These are phyloP conservation scores for Yamadazyma philogaea DNA, from an alignment of 805 yeast genomes.

Conservation along the genomic window DNA sequence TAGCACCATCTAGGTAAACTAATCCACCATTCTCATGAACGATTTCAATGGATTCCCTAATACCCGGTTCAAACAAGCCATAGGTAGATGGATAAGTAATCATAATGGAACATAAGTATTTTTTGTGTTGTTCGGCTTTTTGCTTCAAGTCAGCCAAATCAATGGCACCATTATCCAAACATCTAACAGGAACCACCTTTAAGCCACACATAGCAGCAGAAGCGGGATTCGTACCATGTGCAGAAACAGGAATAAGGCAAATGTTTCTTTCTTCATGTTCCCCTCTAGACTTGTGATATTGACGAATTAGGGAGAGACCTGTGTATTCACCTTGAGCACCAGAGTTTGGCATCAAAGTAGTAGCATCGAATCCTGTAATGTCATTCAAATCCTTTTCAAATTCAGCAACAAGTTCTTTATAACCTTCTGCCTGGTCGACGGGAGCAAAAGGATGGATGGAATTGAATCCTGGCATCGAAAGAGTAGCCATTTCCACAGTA, in stretches of 20 bases:
- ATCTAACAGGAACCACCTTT: slow-evolving; percentile 89
- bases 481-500: slow-evolving; percentile 90
- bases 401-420: slow-evolving; percentile 68
- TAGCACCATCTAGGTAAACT: slow-evolving; percentile 97
- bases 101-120: slow-evolving; percentile 85
- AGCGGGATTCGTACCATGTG: slow-evolving; percentile 99
- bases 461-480: slow-evolving; percentile 92
- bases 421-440: slow-evolving; percentile 82
- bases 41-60: slow-evolving; percentile 77
- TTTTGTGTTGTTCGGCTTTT: slow-evolving; percentile 68
- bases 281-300: slow-evolving; percentile 69
- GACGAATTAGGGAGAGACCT: slow-evolving; percentile 81
- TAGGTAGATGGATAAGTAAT: slow-evolving; percentile 97
- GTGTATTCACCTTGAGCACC: slow-evolving; percentile 99
- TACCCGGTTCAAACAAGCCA: slow-evolving; percentile 93
- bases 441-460: slow-evolving; percentile 94
- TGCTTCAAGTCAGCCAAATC: slow-evolving; percentile 71
- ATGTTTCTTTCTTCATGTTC: slow-evolving; percentile 68
- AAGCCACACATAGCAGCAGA: slow-evolving; percentile 97
- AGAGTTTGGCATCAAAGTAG: slow-evolving; percentile 93
- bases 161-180: slow-evolving; percentile 79
- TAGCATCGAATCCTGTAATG: slow-evolving; percentile 89
- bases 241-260: slow-evolving; percentile 93
- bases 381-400: slow-evolving; percentile 82
- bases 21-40: slow-evolving; percentile 90